Percentiles rank a stretch among this genome's conserved stretches.
These are phyloP conservation scores for Pholiota microspora DNA, from an alignment of 768 basidiomycete species.

Conservation along the genomic window DNA sequence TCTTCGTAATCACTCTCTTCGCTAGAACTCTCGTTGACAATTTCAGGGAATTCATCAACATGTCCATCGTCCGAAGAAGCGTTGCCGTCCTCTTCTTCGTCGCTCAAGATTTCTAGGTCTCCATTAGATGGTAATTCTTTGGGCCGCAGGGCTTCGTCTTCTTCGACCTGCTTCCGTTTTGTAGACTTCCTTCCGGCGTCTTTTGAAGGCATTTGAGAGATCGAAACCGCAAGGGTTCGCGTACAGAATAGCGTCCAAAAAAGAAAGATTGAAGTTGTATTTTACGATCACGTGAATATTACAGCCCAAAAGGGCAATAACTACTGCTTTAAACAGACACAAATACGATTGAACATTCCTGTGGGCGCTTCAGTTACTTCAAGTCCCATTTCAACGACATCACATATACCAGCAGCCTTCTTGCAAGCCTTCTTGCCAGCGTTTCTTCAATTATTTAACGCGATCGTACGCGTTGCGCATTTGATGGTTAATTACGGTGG, in stretches of 20 bases:
- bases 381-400: not conserved
- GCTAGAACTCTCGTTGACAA: constrained; percentile 54
- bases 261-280: constrained; percentile 17
- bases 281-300: constrained; percentile 16
- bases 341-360: constrained; percentile 13
- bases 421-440: not conserved
- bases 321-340: constrained; percentile 9
- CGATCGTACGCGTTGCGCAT: constrained; percentile 1
- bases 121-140: constrained; percentile 38
- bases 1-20: constrained; percentile 39
- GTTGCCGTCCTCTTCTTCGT: constrained; percentile 57
- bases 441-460: not conserved
- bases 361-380: not conserved
- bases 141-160: constrained; percentile 34
- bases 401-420: not conserved
- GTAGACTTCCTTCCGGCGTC: constrained; percentile 32
- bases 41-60: constrained; percentile 74
- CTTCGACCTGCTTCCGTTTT: constrained; percentile 56
- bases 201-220: constrained; percentile 5
- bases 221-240: not conserved
- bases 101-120: constrained; percentile 70
- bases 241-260: constrained; percentile 15
- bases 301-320: constrained; percentile 4
- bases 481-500: constrained; percentile 87
- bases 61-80: constrained; percentile 54